Evolutionary conservation across 305 asterid species (phyloP).

Genomic region (Fraxinus albicans): DNA sequence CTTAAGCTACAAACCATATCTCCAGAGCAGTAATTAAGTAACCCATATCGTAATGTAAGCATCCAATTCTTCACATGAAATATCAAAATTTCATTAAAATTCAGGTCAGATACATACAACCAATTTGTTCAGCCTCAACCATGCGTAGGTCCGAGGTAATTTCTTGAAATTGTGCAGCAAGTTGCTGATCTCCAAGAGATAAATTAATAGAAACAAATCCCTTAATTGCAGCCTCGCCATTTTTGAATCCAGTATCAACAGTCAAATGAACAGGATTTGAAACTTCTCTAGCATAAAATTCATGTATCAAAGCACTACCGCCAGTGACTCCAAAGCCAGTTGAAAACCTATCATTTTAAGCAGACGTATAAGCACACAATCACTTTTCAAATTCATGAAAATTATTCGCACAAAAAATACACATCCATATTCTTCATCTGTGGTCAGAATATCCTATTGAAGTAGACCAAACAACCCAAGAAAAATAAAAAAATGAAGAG

Average conservation of each 20-base stretch:
- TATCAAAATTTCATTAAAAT: neutral
- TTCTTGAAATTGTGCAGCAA: conserved; percentile 91
- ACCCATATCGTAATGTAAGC: neutral
- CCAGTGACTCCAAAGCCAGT: conserved; percentile 81
- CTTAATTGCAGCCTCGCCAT: conserved; percentile 63
- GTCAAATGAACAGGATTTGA: conserved; percentile 78
- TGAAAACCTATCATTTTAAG: conserved; percentile 60
- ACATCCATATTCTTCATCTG: neutral
- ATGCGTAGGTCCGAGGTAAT: conserved; percentile 77
- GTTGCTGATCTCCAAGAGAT: conserved; percentile 75
- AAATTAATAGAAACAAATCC: conserved; percentile 63
- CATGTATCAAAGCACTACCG: conserved; percentile 80
- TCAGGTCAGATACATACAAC: conserved; percentile 55
- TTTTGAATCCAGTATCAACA: conserved; percentile 71
- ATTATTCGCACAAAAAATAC: neutral
- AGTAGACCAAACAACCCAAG: neutral
- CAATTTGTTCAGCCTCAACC: conserved; percentile 89
- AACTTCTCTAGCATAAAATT: conserved; percentile 43
- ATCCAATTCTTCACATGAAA: neutral
- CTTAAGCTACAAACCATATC: neutral
- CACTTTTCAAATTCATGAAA: neutral
- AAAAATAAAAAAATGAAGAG: neutral
- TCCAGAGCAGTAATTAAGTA: neutral
- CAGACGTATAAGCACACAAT: neutral
- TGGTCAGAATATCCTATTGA: neutral